Evolutionary conservation across 768 basidiomycete species (phyloP), one percentile per base, ranked within the genome.

Genomic region (Nidularia pulvinata): DNA sequence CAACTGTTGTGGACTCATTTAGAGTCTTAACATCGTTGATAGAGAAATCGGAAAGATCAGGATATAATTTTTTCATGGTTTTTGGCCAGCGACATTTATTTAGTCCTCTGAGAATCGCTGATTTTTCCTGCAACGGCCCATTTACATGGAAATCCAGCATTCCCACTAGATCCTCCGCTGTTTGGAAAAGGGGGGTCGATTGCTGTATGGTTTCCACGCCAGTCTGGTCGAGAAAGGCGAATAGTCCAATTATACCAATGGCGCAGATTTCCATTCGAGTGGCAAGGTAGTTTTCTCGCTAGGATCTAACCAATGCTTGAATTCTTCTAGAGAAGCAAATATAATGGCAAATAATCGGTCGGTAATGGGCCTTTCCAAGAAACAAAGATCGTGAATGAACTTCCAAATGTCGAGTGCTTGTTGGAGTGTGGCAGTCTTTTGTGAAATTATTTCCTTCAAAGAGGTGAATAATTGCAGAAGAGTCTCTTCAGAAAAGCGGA

Each of bases 341-440:
- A 53, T 54, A n/a, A 54, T 30, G 3, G 35, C 22, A 16, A 54
- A 34, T 11, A 57, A 49, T 1, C 36, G 37, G 13, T 47, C 22
- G 30, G 37, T 22, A 7, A 54, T 22, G 6, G 30, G 19, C 4
- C 39, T 45, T 11, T 51, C 35, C 36, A 39, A 36, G 6, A 22
- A 16, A 39, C 51, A 54, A 33, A 54, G 32, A 30, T 57, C 55
- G 7, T 44, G 44, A 13, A 56, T 51, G 32, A 56, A 50, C 30
- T 43, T 39, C 50, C 52, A 57, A n/a, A 57, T 57, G 33, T 57
- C 56, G 16, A 50, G 51, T 6, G 39, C 56, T n/a, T 54, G 52
- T 35, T 57, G 34, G 16, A 48, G 32, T 3, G 13, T 51, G 30
- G 51, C 54, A 13, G 53, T 34, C n/a, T 54, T 25, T 14, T 48